Evolutionary conservation across 1,139 yeast species (phyloP), one percentile per base, ranked within the genome.

Genomic region (Zygosaccharomyces sapae): DNA sequence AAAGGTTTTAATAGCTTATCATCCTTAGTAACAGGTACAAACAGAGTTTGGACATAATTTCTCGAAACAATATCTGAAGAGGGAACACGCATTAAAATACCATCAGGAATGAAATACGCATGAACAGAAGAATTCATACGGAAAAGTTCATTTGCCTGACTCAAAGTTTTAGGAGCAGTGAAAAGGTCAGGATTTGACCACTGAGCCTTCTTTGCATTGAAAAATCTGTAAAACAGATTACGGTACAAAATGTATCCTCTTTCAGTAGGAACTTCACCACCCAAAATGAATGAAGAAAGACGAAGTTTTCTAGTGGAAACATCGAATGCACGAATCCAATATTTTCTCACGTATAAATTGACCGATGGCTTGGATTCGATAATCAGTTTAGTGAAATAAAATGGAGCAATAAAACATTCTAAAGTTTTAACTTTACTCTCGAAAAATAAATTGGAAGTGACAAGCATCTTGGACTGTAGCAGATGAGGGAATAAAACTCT

Each of bases 11-110:
- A 66, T 18, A 86, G 72, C 48, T 75, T 74, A 63, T 90, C 96
- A 57, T 83, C 85, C 56, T 81, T 84, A 0, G 95, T 85, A 2
- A 92, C 97, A 0, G 87, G 79, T 3, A 86, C 83, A 67, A 94
- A 92, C 52, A 89, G 67, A 43, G 76, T 75, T 56, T 77, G 80
- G 33, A 83, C 76, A 55, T 74, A 79, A 41, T 73, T 76, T 53
- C 89, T 72, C 0, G 92, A 79, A 24, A 85, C 80, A 7, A 82
- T 81, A 61, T 89, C 97, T 52, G 79, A 77, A 49, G 80, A 84
- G 0, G 98, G 98, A 0, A 90, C 98, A 46, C 98, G 77, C 33
- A 89, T 80, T 59, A 79, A 84, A 41, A 72, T 72, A 2, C 99
- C 98, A 66, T 87, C 83, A 0, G 88, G 88, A 2, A 83, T 77